phyloP scores from a whole-genome alignment of 75 land plant species.

The Pinus albicaulis region DNA sequence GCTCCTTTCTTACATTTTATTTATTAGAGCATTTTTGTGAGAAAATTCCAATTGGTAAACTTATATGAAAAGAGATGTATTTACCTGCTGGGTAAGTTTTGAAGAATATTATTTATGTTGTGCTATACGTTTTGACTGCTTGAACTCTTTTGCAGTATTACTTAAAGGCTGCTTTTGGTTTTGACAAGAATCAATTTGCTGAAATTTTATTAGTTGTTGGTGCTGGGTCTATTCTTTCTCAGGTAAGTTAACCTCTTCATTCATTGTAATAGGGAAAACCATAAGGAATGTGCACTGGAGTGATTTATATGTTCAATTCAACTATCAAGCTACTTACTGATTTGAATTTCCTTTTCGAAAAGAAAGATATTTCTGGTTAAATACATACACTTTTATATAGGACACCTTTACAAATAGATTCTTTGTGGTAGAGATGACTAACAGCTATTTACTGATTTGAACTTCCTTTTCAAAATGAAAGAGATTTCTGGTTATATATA shows the following conservation, averaged over 20 bases:
- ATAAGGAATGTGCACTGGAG: too few relatives aligned
- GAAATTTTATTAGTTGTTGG: slow-evolving; percentile 65
- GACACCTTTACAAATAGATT: too few relatives aligned
- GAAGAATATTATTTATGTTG: not conserved
- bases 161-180: slow-evolving; percentile 68
- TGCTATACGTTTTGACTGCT: not conserved
- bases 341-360: too few relatives aligned
- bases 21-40: slow-evolving; percentile 2
- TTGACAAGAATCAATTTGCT: slow-evolving; percentile 61
- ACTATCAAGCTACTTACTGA: too few relatives aligned
- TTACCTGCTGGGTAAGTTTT: not conserved
- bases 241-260: slow-evolving; percentile 33
- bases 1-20: slow-evolving; percentile 16
- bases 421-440: too few relatives aligned
- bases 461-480: too few relatives aligned
- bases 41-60: not conserved
- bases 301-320: too few relatives aligned
- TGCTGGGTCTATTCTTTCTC: slow-evolving; percentile 59
- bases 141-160: slow-evolving; percentile 52
- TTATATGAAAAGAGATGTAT: not conserved
- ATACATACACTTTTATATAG: too few relatives aligned
- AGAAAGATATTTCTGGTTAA: too few relatives aligned
- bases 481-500: too few relatives aligned
- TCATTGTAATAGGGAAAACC: slow-evolving; percentile 1
- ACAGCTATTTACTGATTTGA: not conserved